A percentile compares a stretch with the other conserved stretches of the same genome.
phyloP scores from a whole-genome alignment of 1,139 yeast species.

The Suhomyces terraborum region DNA sequence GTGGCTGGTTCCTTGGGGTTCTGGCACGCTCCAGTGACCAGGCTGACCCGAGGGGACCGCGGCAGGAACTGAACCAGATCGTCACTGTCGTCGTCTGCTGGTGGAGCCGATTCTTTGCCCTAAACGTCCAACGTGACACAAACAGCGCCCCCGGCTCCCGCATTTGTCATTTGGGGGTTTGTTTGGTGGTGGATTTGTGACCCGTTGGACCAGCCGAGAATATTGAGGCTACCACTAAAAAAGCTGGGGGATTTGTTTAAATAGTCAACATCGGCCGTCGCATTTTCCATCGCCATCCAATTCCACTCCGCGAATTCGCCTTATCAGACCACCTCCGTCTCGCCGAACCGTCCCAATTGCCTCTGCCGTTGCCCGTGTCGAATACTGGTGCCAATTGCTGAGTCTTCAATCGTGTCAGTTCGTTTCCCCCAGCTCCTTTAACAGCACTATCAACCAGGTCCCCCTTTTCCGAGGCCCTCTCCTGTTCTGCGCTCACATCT shows the following conservation, averaged over 20 bases:
- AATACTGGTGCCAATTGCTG: not conserved
- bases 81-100: conserved; percentile 3
- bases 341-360: not conserved
- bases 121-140: conserved; percentile 5
- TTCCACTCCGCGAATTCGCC: too few species aligned
- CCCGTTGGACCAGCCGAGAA: conserved; percentile 4
- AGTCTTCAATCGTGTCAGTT: not conserved
- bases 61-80: conserved; percentile 1
- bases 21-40: too few species aligned
- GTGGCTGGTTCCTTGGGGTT: conserved; percentile 3
- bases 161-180: too few species aligned
- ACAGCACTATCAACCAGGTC: not conserved
- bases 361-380: not conserved
- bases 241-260: conserved; percentile 1
- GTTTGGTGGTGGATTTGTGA: not conserved
- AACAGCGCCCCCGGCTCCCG: conserved; percentile 4
- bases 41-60: conserved; percentile 8
- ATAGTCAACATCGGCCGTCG: not conserved
- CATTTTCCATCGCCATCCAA: too few species aligned
- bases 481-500: too few species aligned
- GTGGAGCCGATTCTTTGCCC: conserved; percentile 1
- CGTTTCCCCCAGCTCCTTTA: not conserved
- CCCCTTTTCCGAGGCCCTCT: too few species aligned
- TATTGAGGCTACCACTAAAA: not conserved
- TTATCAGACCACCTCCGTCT: not conserved